A percentile compares a stretch with the other conserved stretches of the same genome.
Conservation (phyloP, 768 basidiomycete genomes). For the Chalciporus pseudorubinellus region DNA sequence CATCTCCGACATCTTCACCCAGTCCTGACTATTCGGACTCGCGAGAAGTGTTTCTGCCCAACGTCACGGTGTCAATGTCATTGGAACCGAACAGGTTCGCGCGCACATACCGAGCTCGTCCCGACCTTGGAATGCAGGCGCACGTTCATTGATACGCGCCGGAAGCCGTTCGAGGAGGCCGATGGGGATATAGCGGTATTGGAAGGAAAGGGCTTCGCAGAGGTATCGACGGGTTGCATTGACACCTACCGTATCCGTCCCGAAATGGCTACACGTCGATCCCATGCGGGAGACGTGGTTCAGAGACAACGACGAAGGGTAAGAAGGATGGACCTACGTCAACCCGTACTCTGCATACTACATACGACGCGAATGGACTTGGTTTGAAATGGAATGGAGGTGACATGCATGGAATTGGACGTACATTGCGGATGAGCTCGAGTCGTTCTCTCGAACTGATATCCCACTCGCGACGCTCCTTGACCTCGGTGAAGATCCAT, state of each 20-base stretch:
- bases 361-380: not conserved
- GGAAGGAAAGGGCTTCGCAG: constrained; percentile 94
- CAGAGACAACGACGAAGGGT: not conserved
- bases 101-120: constrained; percentile 73
- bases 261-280: constrained; percentile 63
- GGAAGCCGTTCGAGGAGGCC: constrained; percentile 86
- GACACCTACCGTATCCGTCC: constrained; percentile 84
- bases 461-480: constrained; percentile 91
- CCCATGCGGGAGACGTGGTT: not conserved
- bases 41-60: constrained; percentile 78
- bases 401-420: constrained; percentile 10
- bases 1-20: constrained; percentile 95
- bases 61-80: not conserved
- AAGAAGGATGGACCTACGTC: constrained; percentile 43
- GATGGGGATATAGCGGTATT: constrained; percentile 93
- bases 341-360: constrained; percentile 88
- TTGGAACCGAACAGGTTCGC: not conserved
- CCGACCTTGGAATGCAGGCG: constrained; percentile 83
- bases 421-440: constrained; percentile 72
- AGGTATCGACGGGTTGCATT: constrained; percentile 91
- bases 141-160: constrained; percentile 82
- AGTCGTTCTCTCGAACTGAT: constrained; percentile 83
- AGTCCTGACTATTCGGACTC: constrained; percentile 75
- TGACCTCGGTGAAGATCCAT: constrained; percentile 94
- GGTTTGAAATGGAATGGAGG: not conserved